A percentile compares a stretch with the other conserved stretches of the same genome.
Conservation (phyloP, 169 alveolate species). For the Pseudocohnilembus persalinus region DNA sequence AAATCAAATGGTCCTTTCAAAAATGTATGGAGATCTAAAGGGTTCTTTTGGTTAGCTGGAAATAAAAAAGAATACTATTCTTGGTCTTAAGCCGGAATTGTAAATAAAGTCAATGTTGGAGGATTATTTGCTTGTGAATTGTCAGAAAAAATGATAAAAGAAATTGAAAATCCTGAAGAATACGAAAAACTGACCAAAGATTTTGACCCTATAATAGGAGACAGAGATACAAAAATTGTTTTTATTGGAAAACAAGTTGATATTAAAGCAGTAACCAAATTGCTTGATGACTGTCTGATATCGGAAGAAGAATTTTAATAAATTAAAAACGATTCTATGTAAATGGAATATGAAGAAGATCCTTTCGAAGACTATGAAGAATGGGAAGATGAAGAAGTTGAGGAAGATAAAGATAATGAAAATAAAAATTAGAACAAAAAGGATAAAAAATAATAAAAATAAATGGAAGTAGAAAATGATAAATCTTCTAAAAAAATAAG, state of each 20-base stretch:
- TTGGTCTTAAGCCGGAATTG: constrained; percentile 4
- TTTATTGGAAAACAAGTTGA: constrained; percentile 9
- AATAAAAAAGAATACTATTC: background rate
- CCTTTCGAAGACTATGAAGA: constrained; percentile 13
- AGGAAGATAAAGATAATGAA: background rate
- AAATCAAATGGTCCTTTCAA: constrained; percentile 7
- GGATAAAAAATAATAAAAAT: background rate
- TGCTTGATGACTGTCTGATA: background rate
- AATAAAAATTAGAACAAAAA: background rate
- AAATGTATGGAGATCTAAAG: constrained; percentile 20
- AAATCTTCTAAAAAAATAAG: too few relatives aligned
- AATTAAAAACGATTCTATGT: background rate
- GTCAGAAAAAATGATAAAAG: background rate
- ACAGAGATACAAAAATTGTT: constrained; percentile 6
- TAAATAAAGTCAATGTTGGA: constrained; percentile 1
- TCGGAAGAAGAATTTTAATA: background rate
- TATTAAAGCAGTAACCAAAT: background rate
- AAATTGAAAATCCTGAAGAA: background rate
- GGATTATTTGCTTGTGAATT: background rate
- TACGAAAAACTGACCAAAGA: background rate
- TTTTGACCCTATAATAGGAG: constrained; percentile 5
- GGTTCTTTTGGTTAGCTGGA: constrained; percentile 28
- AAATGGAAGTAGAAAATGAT: background rate
- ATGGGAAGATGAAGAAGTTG: background rate
- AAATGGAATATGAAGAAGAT: constrained; percentile 2